phyloP scores from a whole-genome alignment of 768 basidiomycete genomes.

The Xerocomellus amylosporus region DNA sequence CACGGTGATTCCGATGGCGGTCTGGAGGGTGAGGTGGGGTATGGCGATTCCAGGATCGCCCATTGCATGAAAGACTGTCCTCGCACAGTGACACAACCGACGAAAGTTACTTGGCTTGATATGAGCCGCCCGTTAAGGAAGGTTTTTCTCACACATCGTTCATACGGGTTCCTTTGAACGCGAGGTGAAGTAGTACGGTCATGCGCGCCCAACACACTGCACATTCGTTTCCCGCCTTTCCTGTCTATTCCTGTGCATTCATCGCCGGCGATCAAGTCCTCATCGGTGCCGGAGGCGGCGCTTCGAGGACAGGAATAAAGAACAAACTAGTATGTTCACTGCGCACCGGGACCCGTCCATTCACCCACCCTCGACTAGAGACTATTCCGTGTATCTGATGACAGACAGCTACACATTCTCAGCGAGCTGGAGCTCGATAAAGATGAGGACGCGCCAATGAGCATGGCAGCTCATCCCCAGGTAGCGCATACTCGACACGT shows the following conservation, averaged over 20 bases:
- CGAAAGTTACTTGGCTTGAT: not conserved
- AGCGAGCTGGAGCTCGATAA: slow-evolving; percentile 72
- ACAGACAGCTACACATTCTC: slow-evolving; percentile 52
- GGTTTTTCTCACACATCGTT: slow-evolving; percentile 17
- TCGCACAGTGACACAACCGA: not conserved
- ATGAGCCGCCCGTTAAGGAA: slow-evolving; percentile 6
- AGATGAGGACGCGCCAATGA: slow-evolving; percentile 96
- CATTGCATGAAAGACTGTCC: not conserved
- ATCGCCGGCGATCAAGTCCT: slow-evolving; percentile 66
- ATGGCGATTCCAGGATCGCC: slow-evolving; percentile 38
- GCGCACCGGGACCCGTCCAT: not conserved
- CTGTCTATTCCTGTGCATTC: slow-evolving; percentile 86
- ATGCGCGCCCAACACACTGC: slow-evolving; percentile 82
- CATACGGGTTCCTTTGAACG: not conserved
- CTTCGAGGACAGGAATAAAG: slow-evolving; percentile 84
- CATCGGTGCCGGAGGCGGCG: slow-evolving; percentile 88
- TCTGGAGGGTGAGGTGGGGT: slow-evolving; percentile 53
- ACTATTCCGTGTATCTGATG: slow-evolving; percentile 58
- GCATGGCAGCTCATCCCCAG: slow-evolving; percentile 68
- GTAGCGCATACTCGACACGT: slow-evolving; percentile 36
- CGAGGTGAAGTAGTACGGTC: not conserved
- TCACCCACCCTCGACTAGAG: slow-evolving; percentile 43
- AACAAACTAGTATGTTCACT: slow-evolving; percentile 71
- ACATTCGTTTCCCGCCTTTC: slow-evolving; percentile 79
- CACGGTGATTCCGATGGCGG: slow-evolving; percentile 75